phyloP scores from a whole-genome alignment of 1,139 yeast genomes.

The Geotrichum reessii region DNA sequence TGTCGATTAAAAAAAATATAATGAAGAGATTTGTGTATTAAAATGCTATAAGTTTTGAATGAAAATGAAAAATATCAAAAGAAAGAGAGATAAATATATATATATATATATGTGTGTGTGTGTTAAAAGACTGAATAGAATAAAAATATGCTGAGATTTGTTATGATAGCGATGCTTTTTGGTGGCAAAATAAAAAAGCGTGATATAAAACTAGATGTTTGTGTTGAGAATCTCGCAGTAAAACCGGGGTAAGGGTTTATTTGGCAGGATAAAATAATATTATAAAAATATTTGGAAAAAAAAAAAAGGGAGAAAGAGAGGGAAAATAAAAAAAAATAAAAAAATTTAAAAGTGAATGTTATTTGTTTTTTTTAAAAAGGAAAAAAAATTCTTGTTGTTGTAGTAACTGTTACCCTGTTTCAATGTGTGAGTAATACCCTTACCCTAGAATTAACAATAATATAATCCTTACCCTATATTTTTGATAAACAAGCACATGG shows the following conservation, averaged over 20 bases:
- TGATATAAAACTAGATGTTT: not conserved
- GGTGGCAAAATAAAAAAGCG: not conserved
- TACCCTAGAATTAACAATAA: not conserved
- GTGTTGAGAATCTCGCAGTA: not conserved
- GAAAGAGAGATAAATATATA: not conserved
- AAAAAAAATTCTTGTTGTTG: not conserved
- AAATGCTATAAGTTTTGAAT: not conserved
- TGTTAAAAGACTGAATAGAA: not conserved
- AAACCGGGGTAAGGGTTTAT: not conserved
- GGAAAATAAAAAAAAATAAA: slow-evolving; percentile 1
- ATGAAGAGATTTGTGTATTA: not conserved
- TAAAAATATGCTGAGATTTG: not conserved
- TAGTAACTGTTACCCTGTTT: not conserved
- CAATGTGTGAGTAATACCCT: not conserved
- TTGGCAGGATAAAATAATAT: not conserved
- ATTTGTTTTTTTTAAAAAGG: not conserved
- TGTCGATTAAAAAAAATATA: not conserved
- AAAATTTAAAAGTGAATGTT: slow-evolving; percentile 1
- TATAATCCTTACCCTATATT: not conserved
- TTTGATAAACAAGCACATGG: not conserved
- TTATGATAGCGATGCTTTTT: not conserved
- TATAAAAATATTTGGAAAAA: not conserved
- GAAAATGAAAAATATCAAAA: not conserved
- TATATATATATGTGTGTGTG: too few relatives aligned
- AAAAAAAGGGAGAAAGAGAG: not conserved